Conservation (phyloP, 1,284 basidiomycete genomes). For the Tremellales sp. region DNA sequence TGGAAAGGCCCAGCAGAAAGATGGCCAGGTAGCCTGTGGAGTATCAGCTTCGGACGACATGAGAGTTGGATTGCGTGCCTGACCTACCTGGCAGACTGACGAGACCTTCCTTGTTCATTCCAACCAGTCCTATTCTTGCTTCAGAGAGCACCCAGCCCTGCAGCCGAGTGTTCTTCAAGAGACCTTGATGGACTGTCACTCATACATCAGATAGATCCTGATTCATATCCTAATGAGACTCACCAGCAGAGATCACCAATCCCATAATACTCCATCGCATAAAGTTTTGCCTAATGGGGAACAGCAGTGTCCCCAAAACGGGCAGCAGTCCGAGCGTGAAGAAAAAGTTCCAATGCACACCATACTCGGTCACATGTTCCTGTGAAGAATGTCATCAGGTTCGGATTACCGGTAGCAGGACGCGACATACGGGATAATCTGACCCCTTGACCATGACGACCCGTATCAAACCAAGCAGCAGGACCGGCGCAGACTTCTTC, state of each 20-base stretch:
- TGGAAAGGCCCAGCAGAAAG: constrained; percentile 77
- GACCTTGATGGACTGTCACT: constrained; percentile 64
- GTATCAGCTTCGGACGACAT: not conserved
- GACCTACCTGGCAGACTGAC: constrained; percentile 58
- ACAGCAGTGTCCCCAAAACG: constrained; percentile 64
- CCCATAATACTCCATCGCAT: constrained; percentile 64
- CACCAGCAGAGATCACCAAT: constrained; percentile 62
- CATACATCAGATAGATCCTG: not conserved
- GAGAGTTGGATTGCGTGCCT: constrained; percentile 51
- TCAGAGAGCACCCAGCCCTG: constrained; percentile 63
- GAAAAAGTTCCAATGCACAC: constrained; percentile 99
- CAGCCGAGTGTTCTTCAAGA: constrained; percentile 58
- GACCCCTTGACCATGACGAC: constrained; percentile 86
- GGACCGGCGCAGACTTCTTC: constrained; percentile 64
- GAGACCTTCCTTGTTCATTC: constrained; percentile 90
- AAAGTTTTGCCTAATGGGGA: constrained; percentile 57
- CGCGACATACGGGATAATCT: constrained; percentile 74
- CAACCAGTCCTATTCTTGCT: constrained; percentile 61
- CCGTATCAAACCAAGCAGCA: constrained; percentile 70
- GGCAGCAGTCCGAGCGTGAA: constrained; percentile 84
- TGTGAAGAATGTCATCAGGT: constrained; percentile 42
- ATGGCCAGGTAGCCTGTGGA: constrained; percentile 75
- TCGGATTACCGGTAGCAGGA: not conserved
- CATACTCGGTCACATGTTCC: constrained; percentile 97
- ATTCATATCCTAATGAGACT: constrained; percentile 25